Conservation (phyloP, 305 asterid species). For the Rubia peregrina region DNA sequence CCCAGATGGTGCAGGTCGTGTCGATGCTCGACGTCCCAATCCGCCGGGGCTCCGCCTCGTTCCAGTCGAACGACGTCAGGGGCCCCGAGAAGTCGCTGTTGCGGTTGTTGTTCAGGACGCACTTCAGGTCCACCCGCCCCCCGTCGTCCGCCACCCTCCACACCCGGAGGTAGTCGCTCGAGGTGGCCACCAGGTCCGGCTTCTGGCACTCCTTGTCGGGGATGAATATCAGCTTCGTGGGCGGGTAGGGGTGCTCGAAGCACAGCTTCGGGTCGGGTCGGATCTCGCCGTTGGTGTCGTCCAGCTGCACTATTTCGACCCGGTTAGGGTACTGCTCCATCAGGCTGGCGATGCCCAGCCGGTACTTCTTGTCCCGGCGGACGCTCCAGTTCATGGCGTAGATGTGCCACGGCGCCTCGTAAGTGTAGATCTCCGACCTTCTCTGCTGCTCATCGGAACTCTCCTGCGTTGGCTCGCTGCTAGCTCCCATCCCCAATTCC, state of each 20-base stretch:
- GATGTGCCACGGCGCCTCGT: constrained; percentile 94
- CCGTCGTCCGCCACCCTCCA: constrained; percentile 63
- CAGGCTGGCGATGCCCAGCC: constrained; percentile 75
- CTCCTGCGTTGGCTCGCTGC: constrained; percentile 68
- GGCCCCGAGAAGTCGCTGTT: constrained; percentile 84
- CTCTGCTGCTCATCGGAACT: constrained; percentile 93
- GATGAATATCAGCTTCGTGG: constrained; percentile 75
- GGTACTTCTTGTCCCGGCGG: constrained; percentile 80
- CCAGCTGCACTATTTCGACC: constrained; percentile 78
- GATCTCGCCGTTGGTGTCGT: constrained; percentile 75
- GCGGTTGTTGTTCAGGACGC: constrained; percentile 55
- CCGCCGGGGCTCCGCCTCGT: constrained; percentile 83
- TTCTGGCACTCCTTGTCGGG: constrained; percentile 92
- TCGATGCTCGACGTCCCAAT: constrained; percentile 91
- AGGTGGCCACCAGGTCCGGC: constrained; percentile 79
- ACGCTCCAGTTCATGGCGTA: constrained; percentile 95
- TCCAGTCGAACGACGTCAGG: constrained; percentile 88
- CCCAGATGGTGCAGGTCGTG: constrained; percentile 92
- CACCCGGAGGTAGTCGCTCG: constrained; percentile 79
- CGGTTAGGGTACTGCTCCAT: constrained; percentile 81
- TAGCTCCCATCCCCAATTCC: constrained; percentile 46
- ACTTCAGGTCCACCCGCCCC: constrained; percentile 55
- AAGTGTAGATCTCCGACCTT: constrained; percentile 91
- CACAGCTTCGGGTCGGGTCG: constrained; percentile 67
- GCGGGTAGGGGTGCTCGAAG: constrained; percentile 92